Conservation (phyloP, 2,329 filamentous ascomycete species). For the Allantophomopsis cytisporea region DNA sequence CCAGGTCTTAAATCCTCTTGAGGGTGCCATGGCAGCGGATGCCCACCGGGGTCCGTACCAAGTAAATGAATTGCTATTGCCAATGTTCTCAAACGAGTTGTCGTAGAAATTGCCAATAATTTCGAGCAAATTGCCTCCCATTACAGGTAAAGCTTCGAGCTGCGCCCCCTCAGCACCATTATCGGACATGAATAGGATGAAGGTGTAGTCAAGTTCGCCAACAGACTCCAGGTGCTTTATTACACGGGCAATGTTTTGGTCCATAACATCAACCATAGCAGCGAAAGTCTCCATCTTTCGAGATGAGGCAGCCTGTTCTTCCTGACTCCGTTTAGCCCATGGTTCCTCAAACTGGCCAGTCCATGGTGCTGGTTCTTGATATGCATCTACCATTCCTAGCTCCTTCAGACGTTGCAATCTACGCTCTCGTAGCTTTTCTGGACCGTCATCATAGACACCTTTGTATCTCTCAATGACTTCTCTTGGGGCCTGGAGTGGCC, state of each 20-base stretch:
- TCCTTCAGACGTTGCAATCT: conserved; percentile 40
- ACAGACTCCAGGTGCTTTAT: conserved; percentile 32
- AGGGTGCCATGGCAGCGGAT: conserved; percentile 35
- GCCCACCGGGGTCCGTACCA: conserved; percentile 48
- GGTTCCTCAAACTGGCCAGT: too few species aligned
- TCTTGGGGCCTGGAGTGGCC: conserved; percentile 34
- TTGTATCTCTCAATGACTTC: conserved; percentile 22
- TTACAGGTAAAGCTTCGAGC: conserved; percentile 43
- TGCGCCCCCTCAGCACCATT: conserved; percentile 47
- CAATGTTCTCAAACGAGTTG: conserved; percentile 43
- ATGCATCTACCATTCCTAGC: conserved; percentile 21
- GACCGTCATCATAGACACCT: conserved; percentile 44
- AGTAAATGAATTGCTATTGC: conserved; percentile 40
- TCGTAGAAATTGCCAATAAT: conserved; percentile 43
- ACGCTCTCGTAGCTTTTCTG: conserved; percentile 36
- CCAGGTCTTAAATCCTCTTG: conserved; percentile 18
- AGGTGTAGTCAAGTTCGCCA: conserved; percentile 48
- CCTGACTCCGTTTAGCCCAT: conserved; percentile 8
- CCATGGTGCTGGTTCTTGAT: conserved; percentile 10
- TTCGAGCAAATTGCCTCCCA: conserved; percentile 36
- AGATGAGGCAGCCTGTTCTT: conserved; percentile 31
- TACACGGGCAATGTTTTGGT: conserved; percentile 44
- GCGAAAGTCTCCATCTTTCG: conserved; percentile 48
- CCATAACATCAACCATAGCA: conserved; percentile 30
- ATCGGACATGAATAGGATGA: conserved; percentile 49